These are phyloP conservation scores for Ophiostoma ips DNA, from an alignment of 2,329 filamentous ascomycete genomes.

Conservation along the genomic window DNA sequence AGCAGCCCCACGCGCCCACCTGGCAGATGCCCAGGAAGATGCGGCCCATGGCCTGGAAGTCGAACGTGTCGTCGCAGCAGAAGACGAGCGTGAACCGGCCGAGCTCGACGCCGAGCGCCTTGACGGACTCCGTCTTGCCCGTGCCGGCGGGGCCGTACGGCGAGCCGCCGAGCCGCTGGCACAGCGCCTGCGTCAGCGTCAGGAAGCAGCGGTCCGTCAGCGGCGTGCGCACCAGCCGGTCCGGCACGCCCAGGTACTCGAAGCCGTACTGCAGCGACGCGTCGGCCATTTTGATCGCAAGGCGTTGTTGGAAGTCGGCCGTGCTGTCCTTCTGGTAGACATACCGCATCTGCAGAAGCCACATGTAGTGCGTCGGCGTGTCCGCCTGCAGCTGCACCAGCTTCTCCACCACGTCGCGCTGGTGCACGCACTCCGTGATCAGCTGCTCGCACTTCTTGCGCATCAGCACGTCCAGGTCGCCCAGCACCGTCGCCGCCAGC, in stretches of 20 bases:
- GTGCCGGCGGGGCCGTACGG: conserved; percentile 96
- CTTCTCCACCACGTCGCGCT: conserved; percentile 84
- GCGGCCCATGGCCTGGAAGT: conserved; percentile 98
- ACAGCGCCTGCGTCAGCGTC: conserved; percentile 89
- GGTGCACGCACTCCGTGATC: conserved; percentile 97
- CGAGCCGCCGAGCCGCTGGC: conserved; percentile 88
- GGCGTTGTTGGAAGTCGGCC: conserved; percentile 66
- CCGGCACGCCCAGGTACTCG: conserved; percentile 91
- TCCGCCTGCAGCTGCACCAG: conserved; percentile 63
- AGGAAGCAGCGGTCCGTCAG: conserved; percentile 97
- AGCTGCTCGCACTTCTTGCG: conserved; percentile 97
- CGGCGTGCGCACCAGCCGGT: conserved; percentile 89
- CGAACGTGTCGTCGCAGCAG: conserved; percentile 98
- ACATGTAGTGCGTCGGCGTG: conserved; percentile 69
- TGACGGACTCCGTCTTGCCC: conserved; percentile 98
- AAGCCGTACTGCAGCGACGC: conserved; percentile 92
- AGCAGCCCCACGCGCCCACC: conserved; percentile 98
- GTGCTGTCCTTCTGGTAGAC: conserved; percentile 71
- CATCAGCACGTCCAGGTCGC: conserved; percentile 72
- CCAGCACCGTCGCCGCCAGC: conserved; percentile 77
- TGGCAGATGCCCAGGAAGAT: conserved; percentile 99
- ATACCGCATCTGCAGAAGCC: conserved; percentile 96
- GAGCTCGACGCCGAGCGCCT: conserved; percentile 89
- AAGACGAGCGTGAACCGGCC: conserved; percentile 97
- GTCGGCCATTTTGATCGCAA: conserved; percentile 94